Evolutionary conservation across 2,329 filamentous ascomycete genomes (phyloP), one percentile per base, ranked within the genome.

Genomic region (Penicillium italicum): DNA sequence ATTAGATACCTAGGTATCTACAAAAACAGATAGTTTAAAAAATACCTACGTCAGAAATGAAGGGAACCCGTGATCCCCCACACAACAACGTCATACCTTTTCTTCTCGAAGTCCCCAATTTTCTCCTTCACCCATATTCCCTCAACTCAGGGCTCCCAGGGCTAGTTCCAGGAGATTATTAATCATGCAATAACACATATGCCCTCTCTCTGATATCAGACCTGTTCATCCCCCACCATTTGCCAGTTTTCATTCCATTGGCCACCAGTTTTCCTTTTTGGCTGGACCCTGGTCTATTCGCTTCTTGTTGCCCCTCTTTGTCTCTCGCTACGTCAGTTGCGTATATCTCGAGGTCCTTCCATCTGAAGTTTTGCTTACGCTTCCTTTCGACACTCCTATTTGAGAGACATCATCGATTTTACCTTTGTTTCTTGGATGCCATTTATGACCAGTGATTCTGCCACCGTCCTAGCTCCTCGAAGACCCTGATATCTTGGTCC

Each of bases 31-130:
- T n/a, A n/a, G n/a, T n/a, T n/a, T n/a, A n/a, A 30, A 30, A 30
- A 30, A 12, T 9, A 28, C 26, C 51, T 49, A 53, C 51, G 54
- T 55, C 53, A 55, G 60, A 61, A 50, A 44, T 50, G 54, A 61
- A 53, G 50, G 52, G 53, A 56, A 48, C 57, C 53, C 59, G 61
- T 62, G 59, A 56, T 63, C 62, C 57, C 45, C 66, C 66, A 66
- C 58, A 63, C 61, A 66, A 63, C 62, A 64, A 67, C 66, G 57
- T 66, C 59, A 61, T 63, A 60, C 46, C 56, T 56, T 56, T 58
- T 54, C 57, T 62, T 64, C 62, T 57, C 54, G 59, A 62, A 61
- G 48, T 22, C 60, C 60, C 46, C 36, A 57, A 59, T 40, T 62
- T 55, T 48, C 48, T 62, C 51, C 48, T 57, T 55, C 51, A 55